phyloP scores from a whole-genome alignment of 2,329 filamentous ascomycete species.

The Septoria petroselini region DNA sequence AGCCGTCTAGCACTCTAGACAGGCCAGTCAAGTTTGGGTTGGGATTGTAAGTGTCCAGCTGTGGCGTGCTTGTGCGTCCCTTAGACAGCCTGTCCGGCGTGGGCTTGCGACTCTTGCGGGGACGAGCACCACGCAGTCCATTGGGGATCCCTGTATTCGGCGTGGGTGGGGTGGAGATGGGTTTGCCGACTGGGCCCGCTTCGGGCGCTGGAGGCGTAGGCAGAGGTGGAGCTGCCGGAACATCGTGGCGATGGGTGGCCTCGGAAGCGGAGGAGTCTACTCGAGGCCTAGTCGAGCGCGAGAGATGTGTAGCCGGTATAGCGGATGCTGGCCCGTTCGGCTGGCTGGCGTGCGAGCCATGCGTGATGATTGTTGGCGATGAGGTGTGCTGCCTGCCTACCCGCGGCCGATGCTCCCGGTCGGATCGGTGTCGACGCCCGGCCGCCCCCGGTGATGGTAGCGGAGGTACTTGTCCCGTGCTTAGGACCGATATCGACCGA shows the following conservation, averaged over 20 bases:
- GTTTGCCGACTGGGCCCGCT: constrained; percentile 30
- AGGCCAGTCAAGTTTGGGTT: constrained; percentile 22
- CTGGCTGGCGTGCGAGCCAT: constrained; percentile 27
- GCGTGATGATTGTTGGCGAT: constrained; percentile 68
- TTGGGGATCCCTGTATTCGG: constrained; percentile 41
- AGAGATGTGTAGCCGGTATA: constrained; percentile 43
- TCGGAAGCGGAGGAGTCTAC: constrained; percentile 45
- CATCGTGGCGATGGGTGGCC: constrained; percentile 42
- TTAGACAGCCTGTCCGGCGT: constrained; percentile 29
- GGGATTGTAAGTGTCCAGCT: constrained; percentile 22
- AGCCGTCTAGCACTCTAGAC: constrained; percentile 63
- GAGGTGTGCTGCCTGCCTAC: constrained; percentile 71
- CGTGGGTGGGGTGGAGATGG: constrained; percentile 35
- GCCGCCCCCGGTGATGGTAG: constrained; percentile 78
- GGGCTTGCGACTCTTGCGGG: constrained; percentile 29
- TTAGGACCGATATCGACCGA: constrained; percentile 75
- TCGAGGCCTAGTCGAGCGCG: constrained; percentile 36
- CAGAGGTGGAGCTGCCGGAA: constrained; percentile 49
- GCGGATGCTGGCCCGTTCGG: constrained; percentile 29
- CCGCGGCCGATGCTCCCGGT: constrained; percentile 51
- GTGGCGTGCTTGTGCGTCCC: constrained; percentile 14
- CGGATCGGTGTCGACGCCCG: constrained; percentile 39
- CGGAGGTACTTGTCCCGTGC: constrained; percentile 73
- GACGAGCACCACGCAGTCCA: constrained; percentile 23
- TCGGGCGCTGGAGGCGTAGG: constrained; percentile 53